A percentile compares a stretch with the other conserved stretches of the same genome.
Conservation (phyloP, 1,139 yeast genomes). For the Suhomyces coccinellae region DNA sequence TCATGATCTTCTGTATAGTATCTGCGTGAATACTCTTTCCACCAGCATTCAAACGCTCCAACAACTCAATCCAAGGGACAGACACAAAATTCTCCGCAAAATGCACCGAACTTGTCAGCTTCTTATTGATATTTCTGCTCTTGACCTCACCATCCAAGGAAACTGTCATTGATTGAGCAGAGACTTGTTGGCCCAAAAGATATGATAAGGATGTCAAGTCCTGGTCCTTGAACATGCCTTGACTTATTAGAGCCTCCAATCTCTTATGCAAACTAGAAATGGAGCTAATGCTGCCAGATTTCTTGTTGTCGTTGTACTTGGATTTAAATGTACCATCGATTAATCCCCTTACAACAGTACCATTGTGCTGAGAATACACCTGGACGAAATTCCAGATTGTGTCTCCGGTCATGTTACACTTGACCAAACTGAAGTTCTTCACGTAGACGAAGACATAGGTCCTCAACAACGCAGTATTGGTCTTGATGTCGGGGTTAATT, state of each 20-base stretch:
- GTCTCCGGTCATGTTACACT: constrained; percentile 57
- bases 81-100: constrained; percentile 59
- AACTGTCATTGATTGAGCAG: constrained; percentile 8
- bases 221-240: constrained; percentile 42
- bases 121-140: constrained; percentile 20
- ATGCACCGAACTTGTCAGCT: constrained; percentile 21
- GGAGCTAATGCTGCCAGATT: constrained; percentile 51
- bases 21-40: constrained; percentile 56
- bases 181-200: constrained; percentile 42
- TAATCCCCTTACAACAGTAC: constrained; percentile 49
- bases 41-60: constrained; percentile 57
- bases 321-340: constrained; percentile 55
- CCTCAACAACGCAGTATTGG: constrained; percentile 50
- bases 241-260: constrained; percentile 43
- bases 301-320: constrained; percentile 48
- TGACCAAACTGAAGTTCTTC: constrained; percentile 52
- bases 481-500: constrained; percentile 63
- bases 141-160: constrained; percentile 7
- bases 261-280: constrained; percentile 47
- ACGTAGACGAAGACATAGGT: constrained; percentile 54
- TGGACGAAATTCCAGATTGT: constrained; percentile 62
- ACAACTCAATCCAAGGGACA: constrained; percentile 53
- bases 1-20: constrained; percentile 47
- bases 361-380: constrained; percentile 50
- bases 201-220: constrained; percentile 47